phyloP scores from a whole-genome alignment of 2,329 filamentous ascomycete species.

The Clarireedia paspali region DNA sequence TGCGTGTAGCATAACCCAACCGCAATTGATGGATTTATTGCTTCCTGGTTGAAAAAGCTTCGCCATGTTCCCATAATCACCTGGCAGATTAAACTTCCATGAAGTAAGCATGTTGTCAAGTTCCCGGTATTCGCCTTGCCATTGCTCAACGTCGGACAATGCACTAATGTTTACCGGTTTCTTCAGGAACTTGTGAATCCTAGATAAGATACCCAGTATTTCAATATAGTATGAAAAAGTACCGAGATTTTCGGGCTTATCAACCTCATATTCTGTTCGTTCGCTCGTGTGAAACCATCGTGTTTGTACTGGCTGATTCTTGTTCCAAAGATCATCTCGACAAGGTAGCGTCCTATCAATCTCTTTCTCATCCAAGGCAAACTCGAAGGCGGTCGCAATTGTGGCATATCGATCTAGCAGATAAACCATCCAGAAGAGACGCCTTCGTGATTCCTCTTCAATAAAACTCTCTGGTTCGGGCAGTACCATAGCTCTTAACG shows the following conservation, averaged over 20 bases:
- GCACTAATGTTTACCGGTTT: constrained; percentile 83
- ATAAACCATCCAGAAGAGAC: constrained; percentile 93
- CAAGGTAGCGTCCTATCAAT: constrained; percentile 84
- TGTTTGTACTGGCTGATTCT: constrained; percentile 78
- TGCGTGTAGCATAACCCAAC: constrained; percentile 69
- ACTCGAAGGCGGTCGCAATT: constrained; percentile 85
- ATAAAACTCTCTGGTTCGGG: constrained; percentile 80
- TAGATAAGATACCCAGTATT: constrained; percentile 76
- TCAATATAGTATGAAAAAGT: constrained; percentile 88
- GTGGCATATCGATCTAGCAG: constrained; percentile 85
- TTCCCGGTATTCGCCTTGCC: constrained; percentile 81
- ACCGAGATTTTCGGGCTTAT: constrained; percentile 73
- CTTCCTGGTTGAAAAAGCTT: constrained; percentile 65
- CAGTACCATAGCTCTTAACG: constrained; percentile 74
- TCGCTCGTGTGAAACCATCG: constrained; percentile 62
- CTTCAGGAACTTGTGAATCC: constrained; percentile 83
- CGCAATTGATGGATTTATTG: constrained; percentile 66
- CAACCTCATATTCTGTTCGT: constrained; percentile 53
- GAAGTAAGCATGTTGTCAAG: constrained; percentile 71
- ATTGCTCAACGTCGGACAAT: constrained; percentile 76
- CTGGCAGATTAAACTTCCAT: constrained; percentile 79
- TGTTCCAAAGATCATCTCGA: constrained; percentile 76
- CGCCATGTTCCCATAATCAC: constrained; percentile 77
- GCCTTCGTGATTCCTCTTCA: constrained; percentile 77
- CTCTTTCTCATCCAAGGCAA: constrained; percentile 80